phyloP scores from a whole-genome alignment of 305 asterid genomes.

The Plantago rigida region DNA sequence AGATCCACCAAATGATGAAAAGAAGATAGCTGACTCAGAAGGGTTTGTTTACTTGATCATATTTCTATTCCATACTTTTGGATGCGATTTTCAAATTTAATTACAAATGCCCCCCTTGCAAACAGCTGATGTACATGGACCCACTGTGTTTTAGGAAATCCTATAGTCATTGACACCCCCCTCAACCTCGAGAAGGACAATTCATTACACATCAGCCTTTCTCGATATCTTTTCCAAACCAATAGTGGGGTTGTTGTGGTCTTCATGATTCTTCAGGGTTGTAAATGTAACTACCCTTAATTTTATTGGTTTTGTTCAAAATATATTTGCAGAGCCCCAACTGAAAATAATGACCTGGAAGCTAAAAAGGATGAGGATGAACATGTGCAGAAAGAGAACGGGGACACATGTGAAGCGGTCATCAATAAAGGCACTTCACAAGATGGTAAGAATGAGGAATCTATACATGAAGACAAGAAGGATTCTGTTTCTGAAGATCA shows the following conservation, averaged over 20 bases:
- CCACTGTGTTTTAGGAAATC: no score
- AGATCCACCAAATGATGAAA: constrained; percentile 71
- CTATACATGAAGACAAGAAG: constrained; percentile 30
- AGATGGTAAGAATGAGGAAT: constrained; percentile 31
- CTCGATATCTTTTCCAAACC: no score
- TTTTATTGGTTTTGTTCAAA: no score
- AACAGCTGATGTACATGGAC: no score
- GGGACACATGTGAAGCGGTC: constrained; percentile 35
- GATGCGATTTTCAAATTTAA: not conserved
- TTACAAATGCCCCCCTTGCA: not conserved
- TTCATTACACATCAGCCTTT: no score
- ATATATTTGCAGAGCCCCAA: constrained; percentile 43
- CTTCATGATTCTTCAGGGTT: no score
- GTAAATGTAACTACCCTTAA: no score
- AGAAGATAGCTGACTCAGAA: constrained; percentile 33
- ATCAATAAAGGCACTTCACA: constrained; percentile 26
- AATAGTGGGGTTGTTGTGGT: no score
- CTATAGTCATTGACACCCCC: no score
- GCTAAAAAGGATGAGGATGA: constrained; percentile 32
- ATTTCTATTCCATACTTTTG: constrained; percentile 7
- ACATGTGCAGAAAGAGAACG: constrained; percentile 38
- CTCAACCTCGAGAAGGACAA: no score
- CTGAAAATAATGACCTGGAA: constrained; percentile 40
- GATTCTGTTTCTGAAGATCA: constrained; percentile 36
- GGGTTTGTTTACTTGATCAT: constrained; percentile 43